Conservation (phyloP, 169 alveolate species). For the Cryptosporidium canis region DNA sequence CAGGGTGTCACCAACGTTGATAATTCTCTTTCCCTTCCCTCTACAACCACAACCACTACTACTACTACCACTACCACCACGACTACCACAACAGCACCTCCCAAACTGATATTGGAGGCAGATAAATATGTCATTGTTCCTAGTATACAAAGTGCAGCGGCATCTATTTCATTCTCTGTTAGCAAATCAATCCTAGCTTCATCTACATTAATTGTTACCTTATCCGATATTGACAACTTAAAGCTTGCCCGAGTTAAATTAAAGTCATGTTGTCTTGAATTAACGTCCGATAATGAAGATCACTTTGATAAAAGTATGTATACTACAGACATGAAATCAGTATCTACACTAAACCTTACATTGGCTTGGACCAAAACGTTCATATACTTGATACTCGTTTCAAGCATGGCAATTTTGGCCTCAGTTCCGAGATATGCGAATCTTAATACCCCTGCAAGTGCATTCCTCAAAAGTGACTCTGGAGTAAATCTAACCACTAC, state of each 20-base stretch:
- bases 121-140: slow-evolving; percentile 51
- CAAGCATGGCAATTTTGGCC: slow-evolving; percentile 38
- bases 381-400: slow-evolving; percentile 15
- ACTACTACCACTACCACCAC: slow-evolving; percentile 63
- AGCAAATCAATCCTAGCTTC: not conserved
- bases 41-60: slow-evolving; percentile 54
- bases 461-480: not conserved
- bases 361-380: slow-evolving; percentile 65
- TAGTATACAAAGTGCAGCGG: slow-evolving; percentile 55
- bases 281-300: slow-evolving; percentile 18
- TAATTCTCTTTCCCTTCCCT: slow-evolving; percentile 40
- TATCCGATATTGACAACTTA: not conserved
- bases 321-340: slow-evolving; percentile 7
- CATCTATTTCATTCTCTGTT: slow-evolving; percentile 37
- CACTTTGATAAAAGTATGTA: slow-evolving; percentile 14
- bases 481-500: slow-evolving; percentile 47
- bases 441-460: slow-evolving; percentile 3
- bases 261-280: slow-evolving; percentile 36
- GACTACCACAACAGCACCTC: slow-evolving; percentile 49
- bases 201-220: not conserved
- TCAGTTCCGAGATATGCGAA: slow-evolving; percentile 24
- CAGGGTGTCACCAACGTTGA: slow-evolving; percentile 40
- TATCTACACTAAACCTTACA: not conserved
- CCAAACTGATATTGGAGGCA: slow-evolving; percentile 4
- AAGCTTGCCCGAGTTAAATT: not conserved